phyloP scores from a whole-genome alignment of 768 basidiomycete genomes.

The Chiua virens region DNA sequence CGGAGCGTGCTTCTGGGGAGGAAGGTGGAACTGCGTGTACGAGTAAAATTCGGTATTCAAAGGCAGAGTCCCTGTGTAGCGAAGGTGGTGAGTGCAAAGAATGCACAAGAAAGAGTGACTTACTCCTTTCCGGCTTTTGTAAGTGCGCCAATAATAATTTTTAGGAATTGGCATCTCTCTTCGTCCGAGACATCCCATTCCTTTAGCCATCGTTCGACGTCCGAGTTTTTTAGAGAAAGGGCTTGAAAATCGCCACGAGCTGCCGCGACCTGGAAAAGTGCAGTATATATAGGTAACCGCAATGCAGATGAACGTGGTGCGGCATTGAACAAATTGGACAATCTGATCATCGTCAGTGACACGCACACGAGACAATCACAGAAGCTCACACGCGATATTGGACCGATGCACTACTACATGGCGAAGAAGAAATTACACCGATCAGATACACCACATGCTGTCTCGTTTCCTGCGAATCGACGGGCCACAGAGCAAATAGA shows the following conservation, averaged over 20 bases:
- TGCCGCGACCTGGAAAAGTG: slow-evolving; percentile 59
- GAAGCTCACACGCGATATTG: slow-evolving; percentile 71
- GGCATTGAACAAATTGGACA: slow-evolving; percentile 82
- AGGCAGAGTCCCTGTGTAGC: slow-evolving; percentile 51
- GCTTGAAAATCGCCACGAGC: slow-evolving; percentile 61
- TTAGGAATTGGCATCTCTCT: slow-evolving; percentile 66
- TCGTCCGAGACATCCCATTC: slow-evolving; percentile 70
- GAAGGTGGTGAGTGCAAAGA: background rate
- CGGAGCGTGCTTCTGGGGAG: slow-evolving; percentile 49
- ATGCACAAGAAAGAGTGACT: slow-evolving; percentile 27
- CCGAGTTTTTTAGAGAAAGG: slow-evolving; percentile 56
- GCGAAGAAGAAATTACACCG: slow-evolving; percentile 52
- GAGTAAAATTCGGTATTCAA: slow-evolving; percentile 63
- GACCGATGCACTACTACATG: slow-evolving; percentile 51
- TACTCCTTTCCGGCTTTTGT: slow-evolving; percentile 59
- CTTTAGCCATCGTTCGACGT: slow-evolving; percentile 74
- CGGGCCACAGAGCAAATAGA: slow-evolving; percentile 58
- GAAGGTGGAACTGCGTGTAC: slow-evolving; percentile 58
- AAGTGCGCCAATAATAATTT: slow-evolving; percentile 59
- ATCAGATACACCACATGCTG: slow-evolving; percentile 51
- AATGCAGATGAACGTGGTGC: slow-evolving; percentile 64
- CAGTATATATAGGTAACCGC: slow-evolving; percentile 60
- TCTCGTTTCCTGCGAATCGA: slow-evolving; percentile 55
- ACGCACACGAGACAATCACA: background rate
- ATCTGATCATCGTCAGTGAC: slow-evolving; percentile 39